Conservation (phyloP, 2,329 filamentous ascomycete genomes). For the Venturia oleaginea region DNA sequence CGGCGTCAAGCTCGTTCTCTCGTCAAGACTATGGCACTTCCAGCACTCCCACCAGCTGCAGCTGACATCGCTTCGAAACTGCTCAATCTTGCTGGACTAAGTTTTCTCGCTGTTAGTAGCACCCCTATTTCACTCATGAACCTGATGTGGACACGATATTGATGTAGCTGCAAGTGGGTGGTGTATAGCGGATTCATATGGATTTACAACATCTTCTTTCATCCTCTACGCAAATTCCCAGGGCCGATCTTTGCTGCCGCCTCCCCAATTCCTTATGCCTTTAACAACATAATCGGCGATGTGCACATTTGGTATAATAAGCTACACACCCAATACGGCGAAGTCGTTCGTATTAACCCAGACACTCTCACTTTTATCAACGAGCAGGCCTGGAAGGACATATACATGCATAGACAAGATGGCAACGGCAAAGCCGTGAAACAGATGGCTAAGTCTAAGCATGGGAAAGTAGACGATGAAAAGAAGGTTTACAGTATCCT, state of each 20-base stretch:
- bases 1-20: too few species aligned
- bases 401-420: constrained; percentile 19
- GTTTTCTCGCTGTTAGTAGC: neutral
- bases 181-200: neutral
- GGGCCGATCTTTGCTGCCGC: constrained; percentile 10
- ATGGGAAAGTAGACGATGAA: too few species aligned
- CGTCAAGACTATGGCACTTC: neutral
- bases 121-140: neutral
- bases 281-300: neutral
- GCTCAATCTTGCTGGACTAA: neutral
- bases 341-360: constrained; percentile 20
- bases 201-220: constrained; percentile 14
- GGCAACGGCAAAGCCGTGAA: neutral
- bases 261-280: neutral
- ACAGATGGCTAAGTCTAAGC: neutral
- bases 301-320: neutral
- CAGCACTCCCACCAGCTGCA: neutral
- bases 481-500: constrained; percentile 3
- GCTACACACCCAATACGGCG: constrained; percentile 18
- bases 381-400: constrained; percentile 20
- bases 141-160: neutral
- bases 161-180: neutral
- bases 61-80: neutral
- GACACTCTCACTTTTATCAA: constrained; percentile 18
- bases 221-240: constrained; percentile 12